Evolutionary conservation across 805 yeast genomes (phyloP).

Genomic region (Metschnikowia similis): DNA sequence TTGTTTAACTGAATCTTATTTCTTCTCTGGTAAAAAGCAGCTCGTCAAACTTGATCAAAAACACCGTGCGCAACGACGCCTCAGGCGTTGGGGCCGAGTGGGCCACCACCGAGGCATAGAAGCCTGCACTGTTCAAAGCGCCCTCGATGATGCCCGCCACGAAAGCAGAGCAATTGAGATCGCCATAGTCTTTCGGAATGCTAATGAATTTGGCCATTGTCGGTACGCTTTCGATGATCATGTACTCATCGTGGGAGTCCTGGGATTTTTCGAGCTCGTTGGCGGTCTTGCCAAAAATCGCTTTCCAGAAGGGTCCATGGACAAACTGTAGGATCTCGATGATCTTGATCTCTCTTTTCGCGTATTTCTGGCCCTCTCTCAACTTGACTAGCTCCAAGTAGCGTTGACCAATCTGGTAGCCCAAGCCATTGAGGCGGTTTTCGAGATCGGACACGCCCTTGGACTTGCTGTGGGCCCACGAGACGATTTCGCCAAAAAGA

Average conservation of each 20-base stretch:
- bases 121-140: conserved; percentile 66
- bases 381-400: conserved; percentile 64
- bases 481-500: conserved; percentile 66
- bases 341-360: conserved; percentile 62
- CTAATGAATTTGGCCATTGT: conserved; percentile 66
- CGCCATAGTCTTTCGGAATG: conserved; percentile 74
- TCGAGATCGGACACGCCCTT: conserved; percentile 62
- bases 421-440: conserved; percentile 59
- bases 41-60: conserved; percentile 65
- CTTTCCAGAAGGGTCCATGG: conserved; percentile 67
- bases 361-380: conserved; percentile 57
- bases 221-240: conserved; percentile 79
- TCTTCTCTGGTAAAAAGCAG: conserved; percentile 53
- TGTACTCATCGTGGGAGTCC: conserved; percentile 61
- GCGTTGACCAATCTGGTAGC: conserved; percentile 74
- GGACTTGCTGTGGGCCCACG: conserved; percentile 57
- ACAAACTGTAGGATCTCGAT: conserved; percentile 70
- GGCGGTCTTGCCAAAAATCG: conserved; percentile 67
- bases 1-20: conserved; percentile 28
- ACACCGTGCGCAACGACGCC: conserved; percentile 66
- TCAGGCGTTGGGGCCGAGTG: conserved; percentile 65
- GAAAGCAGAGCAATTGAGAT: conserved; percentile 76
- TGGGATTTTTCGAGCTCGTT: conserved; percentile 73
- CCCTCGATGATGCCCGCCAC: conserved; percentile 86
- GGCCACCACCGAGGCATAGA: conserved; percentile 76